Conservation (phyloP, 1,284 basidiomycete species). For the Cerioporus squamosus region DNA sequence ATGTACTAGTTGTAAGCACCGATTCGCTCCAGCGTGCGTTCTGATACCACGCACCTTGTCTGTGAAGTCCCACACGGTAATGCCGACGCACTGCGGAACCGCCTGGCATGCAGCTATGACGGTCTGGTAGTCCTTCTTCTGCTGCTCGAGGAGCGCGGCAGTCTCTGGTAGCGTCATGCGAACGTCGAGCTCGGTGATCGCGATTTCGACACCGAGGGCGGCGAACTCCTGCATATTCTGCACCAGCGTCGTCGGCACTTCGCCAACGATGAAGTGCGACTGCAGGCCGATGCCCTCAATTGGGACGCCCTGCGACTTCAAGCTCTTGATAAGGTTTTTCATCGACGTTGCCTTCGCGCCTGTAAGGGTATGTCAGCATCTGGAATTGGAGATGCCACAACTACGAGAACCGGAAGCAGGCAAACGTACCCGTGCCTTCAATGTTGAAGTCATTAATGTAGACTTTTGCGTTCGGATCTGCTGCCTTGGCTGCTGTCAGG, state of each 20-base stretch:
- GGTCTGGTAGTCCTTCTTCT: conserved; percentile 51
- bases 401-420: conserved; percentile 27
- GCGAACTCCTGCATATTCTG: conserved; percentile 51
- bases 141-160: conserved; percentile 47
- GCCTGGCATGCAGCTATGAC: conserved; percentile 49
- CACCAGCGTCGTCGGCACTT: conserved; percentile 43
- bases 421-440: conserved; percentile 36
- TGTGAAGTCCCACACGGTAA: conserved; percentile 56
- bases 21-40: too few species aligned
- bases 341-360: conserved; percentile 50
- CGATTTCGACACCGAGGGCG: conserved; percentile 55
- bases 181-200: conserved; percentile 60
- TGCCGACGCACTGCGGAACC: conserved; percentile 48
- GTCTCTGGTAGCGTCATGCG: conserved; percentile 57
- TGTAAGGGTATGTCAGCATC: not conserved
- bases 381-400: too few species aligned
- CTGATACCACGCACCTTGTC: conserved; percentile 37
- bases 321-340: conserved; percentile 47
- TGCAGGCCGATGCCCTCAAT: conserved; percentile 56
- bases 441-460: conserved; percentile 61
- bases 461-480: conserved; percentile 46
- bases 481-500: conserved; percentile 46
- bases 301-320: conserved; percentile 47
- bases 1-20: conserved; percentile 14
- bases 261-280: conserved; percentile 55